These are phyloP conservation scores for Meripilus lineatus DNA, from an alignment of 1,284 basidiomycete species.

Conservation along the genomic window DNA sequence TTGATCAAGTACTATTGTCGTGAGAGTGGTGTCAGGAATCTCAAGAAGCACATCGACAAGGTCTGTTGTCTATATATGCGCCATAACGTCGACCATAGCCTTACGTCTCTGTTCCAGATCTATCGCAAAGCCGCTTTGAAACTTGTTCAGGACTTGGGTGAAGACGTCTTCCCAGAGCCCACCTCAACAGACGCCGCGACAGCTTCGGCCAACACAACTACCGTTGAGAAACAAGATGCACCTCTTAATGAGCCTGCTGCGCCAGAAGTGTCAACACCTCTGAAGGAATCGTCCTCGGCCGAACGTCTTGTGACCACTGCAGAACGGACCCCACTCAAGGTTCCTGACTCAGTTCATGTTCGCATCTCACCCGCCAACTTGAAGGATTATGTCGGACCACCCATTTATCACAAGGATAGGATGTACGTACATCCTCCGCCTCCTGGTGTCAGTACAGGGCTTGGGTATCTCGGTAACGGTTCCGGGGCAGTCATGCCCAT, in stretches of 20 bases:
- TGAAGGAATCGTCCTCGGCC: slow-evolving; percentile 26
- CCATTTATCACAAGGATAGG: slow-evolving; percentile 93
- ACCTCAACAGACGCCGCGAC: slow-evolving; percentile 31
- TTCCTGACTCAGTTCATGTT: slow-evolving; percentile 80
- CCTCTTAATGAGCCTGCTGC: slow-evolving; percentile 30
- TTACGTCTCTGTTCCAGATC: slow-evolving; percentile 54
- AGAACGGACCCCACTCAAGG: slow-evolving; percentile 74
- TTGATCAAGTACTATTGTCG: slow-evolving; percentile 97
- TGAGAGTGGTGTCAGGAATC: slow-evolving; percentile 91
- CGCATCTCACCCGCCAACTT: slow-evolving; percentile 83
- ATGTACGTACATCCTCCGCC: slow-evolving; percentile 84
- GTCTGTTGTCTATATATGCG: slow-evolving; percentile 34
- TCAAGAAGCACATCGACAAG: slow-evolving; percentile 97
- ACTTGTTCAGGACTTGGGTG: slow-evolving; percentile 90
- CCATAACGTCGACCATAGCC: slow-evolving; percentile 1
- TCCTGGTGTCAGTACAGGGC: slow-evolving; percentile 88
- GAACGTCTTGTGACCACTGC: slow-evolving; percentile 68
- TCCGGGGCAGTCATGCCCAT: slow-evolving; percentile 97
- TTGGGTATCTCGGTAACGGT: slow-evolving; percentile 96
- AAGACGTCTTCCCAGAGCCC: slow-evolving; percentile 78
- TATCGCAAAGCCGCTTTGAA: slow-evolving; percentile 96
- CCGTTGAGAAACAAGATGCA: slow-evolving; percentile 38
- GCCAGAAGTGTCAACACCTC: slow-evolving; percentile 23
- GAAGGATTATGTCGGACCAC: slow-evolving; percentile 96
- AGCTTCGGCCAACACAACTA: slow-evolving; percentile 21